These are phyloP conservation scores for Phylloporus arenicola DNA, from an alignment of 768 basidiomycete genomes.

Conservation along the genomic window DNA sequence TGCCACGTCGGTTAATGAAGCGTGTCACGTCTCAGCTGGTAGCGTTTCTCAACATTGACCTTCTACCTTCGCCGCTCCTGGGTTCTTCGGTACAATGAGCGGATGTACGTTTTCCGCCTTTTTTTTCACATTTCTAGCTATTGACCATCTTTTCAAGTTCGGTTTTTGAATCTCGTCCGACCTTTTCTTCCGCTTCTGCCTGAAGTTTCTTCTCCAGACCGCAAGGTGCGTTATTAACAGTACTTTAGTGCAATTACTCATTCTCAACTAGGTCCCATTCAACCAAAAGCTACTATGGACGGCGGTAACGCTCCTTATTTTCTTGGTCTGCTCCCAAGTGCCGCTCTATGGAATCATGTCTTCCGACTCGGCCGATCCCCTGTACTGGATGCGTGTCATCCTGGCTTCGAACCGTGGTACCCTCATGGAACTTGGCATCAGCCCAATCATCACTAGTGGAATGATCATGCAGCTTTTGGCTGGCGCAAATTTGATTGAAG, in stretches of 20 bases:
- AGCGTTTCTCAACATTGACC: conserved; percentile 17
- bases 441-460: conserved; percentile 94
- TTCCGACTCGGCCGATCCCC: conserved; percentile 96
- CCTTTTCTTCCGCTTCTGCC: conserved; percentile 96
- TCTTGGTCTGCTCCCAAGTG: conserved; percentile 98
- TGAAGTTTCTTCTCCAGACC: conserved; percentile 96
- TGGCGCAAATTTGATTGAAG: conserved; percentile 95
- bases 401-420: conserved; percentile 97
- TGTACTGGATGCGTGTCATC: conserved; percentile 99
- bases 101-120: conserved; percentile 53
- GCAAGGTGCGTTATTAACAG: conserved; percentile 58
- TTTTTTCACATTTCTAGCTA: background rate
- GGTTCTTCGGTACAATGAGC: conserved; percentile 54
- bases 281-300: conserved; percentile 99
- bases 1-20: conserved; percentile 27
- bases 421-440: conserved; percentile 98
- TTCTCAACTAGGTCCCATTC: conserved; percentile 73
- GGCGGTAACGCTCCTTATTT: conserved; percentile 97
- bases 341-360: conserved; percentile 99
- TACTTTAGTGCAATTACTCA: conserved; percentile 2
- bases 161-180: conserved; percentile 96
- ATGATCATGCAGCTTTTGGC: conserved; percentile 99
- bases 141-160: conserved; percentile 42
- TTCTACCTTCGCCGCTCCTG: conserved; percentile 20
- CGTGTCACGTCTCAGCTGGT: conserved; percentile 11